These are phyloP conservation scores for Chaetomiaceae sp. DNA, from an alignment of 2,329 filamentous ascomycete genomes.

Conservation along the genomic window DNA sequence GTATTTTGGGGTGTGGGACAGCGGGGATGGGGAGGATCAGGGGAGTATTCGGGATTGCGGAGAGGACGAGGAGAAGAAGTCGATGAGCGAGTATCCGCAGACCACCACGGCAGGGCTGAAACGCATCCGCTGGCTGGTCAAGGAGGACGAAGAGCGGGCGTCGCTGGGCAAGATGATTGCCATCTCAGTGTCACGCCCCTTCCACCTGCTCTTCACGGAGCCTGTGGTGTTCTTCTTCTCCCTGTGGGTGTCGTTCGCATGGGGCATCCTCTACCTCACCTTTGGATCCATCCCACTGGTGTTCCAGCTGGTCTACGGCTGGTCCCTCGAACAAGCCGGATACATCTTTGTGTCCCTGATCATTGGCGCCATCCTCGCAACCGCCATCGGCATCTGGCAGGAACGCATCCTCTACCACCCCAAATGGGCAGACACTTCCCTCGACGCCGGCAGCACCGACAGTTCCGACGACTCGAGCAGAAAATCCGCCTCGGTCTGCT, in stretches of 20 bases:
- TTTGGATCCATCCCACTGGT: slow-evolving; percentile 78
- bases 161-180: slow-evolving; percentile 65
- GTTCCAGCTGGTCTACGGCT: slow-evolving; percentile 62
- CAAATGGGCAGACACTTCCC: slow-evolving; percentile 28
- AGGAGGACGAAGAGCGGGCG: slow-evolving; percentile 69
- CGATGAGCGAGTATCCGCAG: neutral
- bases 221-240: slow-evolving; percentile 82
- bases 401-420: slow-evolving; percentile 57
- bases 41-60: neutral
- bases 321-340: slow-evolving; percentile 62
- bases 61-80: slow-evolving; percentile 23
- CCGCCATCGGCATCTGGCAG: slow-evolving; percentile 65
- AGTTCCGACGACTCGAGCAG: slow-evolving; percentile 26
- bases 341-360: slow-evolving; percentile 71
- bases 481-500: slow-evolving; percentile 10
- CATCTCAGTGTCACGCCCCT: slow-evolving; percentile 71
- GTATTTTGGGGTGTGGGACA: slow-evolving; percentile 43
- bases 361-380: slow-evolving; percentile 61
- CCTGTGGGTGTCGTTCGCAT: slow-evolving; percentile 83
- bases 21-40: slow-evolving; percentile 6
- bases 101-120: slow-evolving; percentile 27
- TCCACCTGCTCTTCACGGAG: slow-evolving; percentile 70
- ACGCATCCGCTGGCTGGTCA: slow-evolving; percentile 74
- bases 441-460: neutral
- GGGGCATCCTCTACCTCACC: slow-evolving; percentile 82